phyloP scores from a whole-genome alignment of 257 asterid genomes.

The Orobanche coerulescens region DNA sequence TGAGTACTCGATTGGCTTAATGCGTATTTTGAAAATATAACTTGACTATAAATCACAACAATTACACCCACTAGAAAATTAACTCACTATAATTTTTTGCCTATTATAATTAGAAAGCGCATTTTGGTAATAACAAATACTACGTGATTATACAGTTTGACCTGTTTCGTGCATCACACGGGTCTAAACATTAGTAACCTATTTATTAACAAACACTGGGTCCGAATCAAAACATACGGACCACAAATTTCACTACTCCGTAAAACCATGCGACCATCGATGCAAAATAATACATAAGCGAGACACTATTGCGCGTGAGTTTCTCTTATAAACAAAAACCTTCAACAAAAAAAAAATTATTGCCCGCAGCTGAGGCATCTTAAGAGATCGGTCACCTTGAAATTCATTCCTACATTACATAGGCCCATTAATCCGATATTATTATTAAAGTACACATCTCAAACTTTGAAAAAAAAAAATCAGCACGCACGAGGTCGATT shows the following conservation, averaged over 20 bases:
- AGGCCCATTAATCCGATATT: slow-evolving; percentile 22
- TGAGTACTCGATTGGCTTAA: no score
- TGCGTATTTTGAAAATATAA: no score
- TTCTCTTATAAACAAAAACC: slow-evolving; percentile 13
- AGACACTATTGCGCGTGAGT: slow-evolving; percentile 1
- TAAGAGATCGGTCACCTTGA: slow-evolving; percentile 38
- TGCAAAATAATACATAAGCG: slow-evolving; percentile 13
- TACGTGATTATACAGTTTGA: no score
- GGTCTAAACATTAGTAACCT: no score
- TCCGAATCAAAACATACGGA: neutral
- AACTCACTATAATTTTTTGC: no score
- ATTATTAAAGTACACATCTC: slow-evolving; percentile 28
- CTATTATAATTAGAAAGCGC: no score
- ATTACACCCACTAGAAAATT: no score
- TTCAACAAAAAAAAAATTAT: slow-evolving; percentile 26
- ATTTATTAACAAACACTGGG: no score
- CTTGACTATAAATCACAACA: no score
- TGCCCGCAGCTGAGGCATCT: slow-evolving; percentile 50
- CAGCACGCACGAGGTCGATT: slow-evolving; percentile 6
- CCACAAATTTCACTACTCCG: neutral
- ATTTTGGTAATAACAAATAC: no score
- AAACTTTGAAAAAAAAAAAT: neutral
- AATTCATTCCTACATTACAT: slow-evolving; percentile 43
- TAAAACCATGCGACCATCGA: slow-evolving; percentile 7
- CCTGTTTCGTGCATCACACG: no score